Evolutionary conservation across 169 alveolate genomes (phyloP), one percentile per base, ranked within the genome.

Genomic region (Eimeria sp.): DNA sequence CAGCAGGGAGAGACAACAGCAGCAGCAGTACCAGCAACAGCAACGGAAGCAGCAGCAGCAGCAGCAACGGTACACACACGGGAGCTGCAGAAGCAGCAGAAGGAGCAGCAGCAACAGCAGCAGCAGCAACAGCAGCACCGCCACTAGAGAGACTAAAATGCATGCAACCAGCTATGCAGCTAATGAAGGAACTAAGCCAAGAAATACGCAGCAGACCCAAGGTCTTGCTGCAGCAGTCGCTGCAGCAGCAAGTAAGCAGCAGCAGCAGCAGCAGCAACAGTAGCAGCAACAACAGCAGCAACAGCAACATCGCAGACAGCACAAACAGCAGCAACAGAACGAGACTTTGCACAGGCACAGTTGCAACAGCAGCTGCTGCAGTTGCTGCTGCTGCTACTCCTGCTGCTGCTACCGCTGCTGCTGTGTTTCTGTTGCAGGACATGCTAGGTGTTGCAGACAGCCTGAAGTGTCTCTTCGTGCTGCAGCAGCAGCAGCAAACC

Each of bases 401-500:
- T 75, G 86, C 86, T 75, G 86, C 58, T 75, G 51, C 58, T 75
- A 61, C 86, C 43, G 86, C 86, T 75, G 86, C 58, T 30, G 58
- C 61, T 75, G 86, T 20, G 86, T 75, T 9, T 40, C 22, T 40
- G 58, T 51, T 40, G 34, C 86, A 75, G 86, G 86, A 75, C 30
- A 61, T 75, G 30, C 61, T 75, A 18, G 86, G 86, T 27, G 86
- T 75, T 27, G 86, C 63, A 11, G 86, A 75, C 58, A 75, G 57
- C 86, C 61, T 75, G 27, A 75, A 75, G 61, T 75, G 86, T 45
- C 86, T 75, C 27, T 75, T 75, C 61, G 86, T 61, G 86, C 61
- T 75, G 86, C 86, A 75, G 86, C 86, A 75, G 86, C 86, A 34
- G 86, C 86, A 75, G 86, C 86, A 43, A 45, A 40, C 86, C 9